Percentiles rank a stretch among this genome's conserved stretches.
Evolutionary conservation across 2,329 filamentous ascomycete genomes (phyloP).

Genomic region (Cucurbitaria berberidis): DNA sequence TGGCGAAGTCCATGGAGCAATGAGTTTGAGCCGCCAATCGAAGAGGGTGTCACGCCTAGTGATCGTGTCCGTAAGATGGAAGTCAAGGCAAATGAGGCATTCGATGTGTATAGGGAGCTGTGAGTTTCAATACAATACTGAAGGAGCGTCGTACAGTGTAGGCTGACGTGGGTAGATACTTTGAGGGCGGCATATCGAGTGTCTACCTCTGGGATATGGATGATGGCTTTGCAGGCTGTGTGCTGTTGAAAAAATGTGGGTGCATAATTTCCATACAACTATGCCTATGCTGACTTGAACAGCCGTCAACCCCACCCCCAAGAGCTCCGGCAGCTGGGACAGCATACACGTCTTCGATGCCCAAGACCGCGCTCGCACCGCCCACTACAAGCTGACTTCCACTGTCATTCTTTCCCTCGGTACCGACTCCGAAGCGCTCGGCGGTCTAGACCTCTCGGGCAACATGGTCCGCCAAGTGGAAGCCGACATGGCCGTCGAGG

Average conservation of each 20-base stretch:
- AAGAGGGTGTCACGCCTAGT: constrained; percentile 84
- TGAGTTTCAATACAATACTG: constrained; percentile 47
- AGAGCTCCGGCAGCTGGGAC: constrained; percentile 87
- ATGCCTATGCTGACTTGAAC: constrained; percentile 26
- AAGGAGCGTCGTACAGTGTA: background rate
- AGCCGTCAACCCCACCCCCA: constrained; percentile 71
- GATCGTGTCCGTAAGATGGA: constrained; percentile 94
- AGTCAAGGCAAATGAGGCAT: constrained; percentile 90
- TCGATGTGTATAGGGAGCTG: constrained; percentile 94
- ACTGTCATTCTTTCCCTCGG: constrained; percentile 93
- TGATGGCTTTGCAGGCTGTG: constrained; percentile 95
- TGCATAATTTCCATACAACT: constrained; percentile 10
- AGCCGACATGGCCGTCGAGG: constrained; percentile 85
- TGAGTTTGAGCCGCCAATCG: constrained; percentile 90
- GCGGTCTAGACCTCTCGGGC: constrained; percentile 88
- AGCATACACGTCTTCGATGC: constrained; percentile 99
- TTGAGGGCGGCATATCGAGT: constrained; percentile 92
- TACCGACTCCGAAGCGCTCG: constrained; percentile 69
- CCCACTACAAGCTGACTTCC: constrained; percentile 96
- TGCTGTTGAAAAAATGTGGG: constrained; percentile 91
- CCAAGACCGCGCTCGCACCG: constrained; percentile 86
- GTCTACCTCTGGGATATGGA: constrained; percentile 99
- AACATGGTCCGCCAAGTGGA: constrained; percentile 99
- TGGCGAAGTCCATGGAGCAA: constrained; percentile 99
- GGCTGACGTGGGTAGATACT: constrained; percentile 64